Conservation (phyloP, 208 protist species). For the Acanthamoeba castellanii region DNA sequence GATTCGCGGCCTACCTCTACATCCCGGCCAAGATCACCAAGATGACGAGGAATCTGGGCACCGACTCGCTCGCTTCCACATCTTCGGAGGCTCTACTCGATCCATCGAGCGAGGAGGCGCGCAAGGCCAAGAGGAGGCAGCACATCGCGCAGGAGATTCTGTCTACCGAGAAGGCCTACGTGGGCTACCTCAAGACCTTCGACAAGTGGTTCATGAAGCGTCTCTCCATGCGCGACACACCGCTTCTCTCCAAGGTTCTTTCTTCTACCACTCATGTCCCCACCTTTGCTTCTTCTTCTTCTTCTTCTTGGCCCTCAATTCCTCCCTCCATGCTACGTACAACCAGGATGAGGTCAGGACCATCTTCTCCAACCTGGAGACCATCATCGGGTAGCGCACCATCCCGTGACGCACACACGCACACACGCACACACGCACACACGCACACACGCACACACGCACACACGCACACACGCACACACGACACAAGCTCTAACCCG, state of each 20-base stretch:
- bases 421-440: no score
- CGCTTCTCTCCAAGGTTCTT: constrained; percentile 51
- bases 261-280: not conserved
- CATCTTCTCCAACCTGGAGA: constrained; percentile 66
- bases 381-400: constrained; percentile 35
- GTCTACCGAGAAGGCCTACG: constrained; percentile 62
- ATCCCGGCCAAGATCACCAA: constrained; percentile 60
- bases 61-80: not conserved
- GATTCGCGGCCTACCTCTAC: constrained; percentile 34
- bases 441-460: not conserved
- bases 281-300: not conserved
- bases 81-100: not conserved
- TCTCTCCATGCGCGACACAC: constrained; percentile 41
- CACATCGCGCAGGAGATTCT: constrained; percentile 64
- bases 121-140: constrained; percentile 14
- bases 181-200: constrained; percentile 69
- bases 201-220: constrained; percentile 69
- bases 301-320: not conserved
- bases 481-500: not conserved
- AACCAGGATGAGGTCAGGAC: constrained; percentile 16
- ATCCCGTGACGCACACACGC: not conserved
- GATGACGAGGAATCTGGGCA: not conserved
- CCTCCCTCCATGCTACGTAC: not conserved
- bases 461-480: not conserved
- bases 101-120: constrained; percentile 22